Evolutionary conservation across 768 basidiomycete genomes (phyloP), one percentile per base, ranked within the genome.

Genomic region (Obba rivulosa): DNA sequence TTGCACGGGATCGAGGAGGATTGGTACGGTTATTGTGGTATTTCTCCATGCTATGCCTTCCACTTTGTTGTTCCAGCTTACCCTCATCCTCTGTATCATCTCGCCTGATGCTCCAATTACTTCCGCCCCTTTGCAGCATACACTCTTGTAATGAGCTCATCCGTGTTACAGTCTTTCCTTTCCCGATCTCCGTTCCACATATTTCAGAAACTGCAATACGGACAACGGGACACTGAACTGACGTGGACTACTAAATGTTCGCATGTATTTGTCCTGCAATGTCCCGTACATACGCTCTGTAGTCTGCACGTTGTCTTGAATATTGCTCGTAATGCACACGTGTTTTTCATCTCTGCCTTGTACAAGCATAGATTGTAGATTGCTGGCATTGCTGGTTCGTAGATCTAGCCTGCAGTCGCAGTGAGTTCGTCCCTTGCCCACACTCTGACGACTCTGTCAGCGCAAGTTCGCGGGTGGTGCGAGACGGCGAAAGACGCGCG

Each of bases 251-350:
- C 28, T 13, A 5, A 57, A 46, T 53, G 52, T 57, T 57, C 57
- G 50, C 53, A 50, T 58, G 57, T 58, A 58, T 55, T 58, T 58
- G 56, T 57, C 54, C 50, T 49, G 48, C 46, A 51, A 48, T 51
- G 50, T 47, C 51, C 56, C 53, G 28, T 31, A 31, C 28, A 31
- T 31, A 31, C 28, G 28, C 28, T 31, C 28, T 31, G 28, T 31
- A 31, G 28, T 31, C 28, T 31, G 28, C 28, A 31, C 28, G 28
- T 31, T 31, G 28, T 31, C 28, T 31, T 31, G 28, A 31, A n/a
- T n/a, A n/a, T 31, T 31, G 28, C 28, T 31, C 28, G 13, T 31
- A 31, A 31, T 31, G 28, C 28, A 31, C 13, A 31, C 28, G 13
- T 31, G 28, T 31, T 13, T 31, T 31, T 13, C 28, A 13, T 5